Base-by-base conservation (phyloP, 2,329 filamentous ascomycete species). In the Rachicladosporium sp. region DNA sequence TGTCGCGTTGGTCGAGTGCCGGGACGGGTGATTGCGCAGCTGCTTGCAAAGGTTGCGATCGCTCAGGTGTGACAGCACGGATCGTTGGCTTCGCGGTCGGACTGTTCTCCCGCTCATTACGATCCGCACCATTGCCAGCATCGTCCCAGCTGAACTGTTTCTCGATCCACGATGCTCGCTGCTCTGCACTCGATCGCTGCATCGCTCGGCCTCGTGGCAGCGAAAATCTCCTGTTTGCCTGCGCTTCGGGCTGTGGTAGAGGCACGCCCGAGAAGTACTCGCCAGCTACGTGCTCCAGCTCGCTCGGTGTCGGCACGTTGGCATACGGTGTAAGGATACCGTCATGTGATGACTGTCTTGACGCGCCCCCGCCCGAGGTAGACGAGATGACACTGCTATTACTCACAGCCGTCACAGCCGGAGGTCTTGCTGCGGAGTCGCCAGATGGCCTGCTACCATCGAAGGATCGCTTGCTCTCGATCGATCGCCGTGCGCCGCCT, bases 181-280 rank as follows among this genome's bases (percentile, higher is more conserved):
- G 72, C 9, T 77, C 66, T 9, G 71, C 58, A 2, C 80, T 80
- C 31, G 76, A 71, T 43, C 86, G 73, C 45, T 93, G 80, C 5
- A 93, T 62, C 29, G 73, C 71, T 57, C 91, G 84, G 10, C 89
- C 89, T 45, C 89, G 76, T 1, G 91, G 89, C 23, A 96, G 68
- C 1, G 75, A 68, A 38, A 15, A 15, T 34, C 38, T 10, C 33
- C 42, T 8, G 21, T 31, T 23, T 31, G 38, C n/a, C 13, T 12
- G 4, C 5, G 31, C 11, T 31, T 29, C 6, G 15, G 19, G 15
- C 10, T 31, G 30, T 6, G 10, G 4, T 35, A 10, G 34, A 15
- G 40, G 12, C 10, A 10, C 15, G 33, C 10, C 33, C 37, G 10
- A 35, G 37, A 30, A 41, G 15, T 19, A 19, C 15, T 41, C 38